Conservation (phyloP, 2,329 filamentous ascomycete species). For the Penicillium sp. region DNA sequence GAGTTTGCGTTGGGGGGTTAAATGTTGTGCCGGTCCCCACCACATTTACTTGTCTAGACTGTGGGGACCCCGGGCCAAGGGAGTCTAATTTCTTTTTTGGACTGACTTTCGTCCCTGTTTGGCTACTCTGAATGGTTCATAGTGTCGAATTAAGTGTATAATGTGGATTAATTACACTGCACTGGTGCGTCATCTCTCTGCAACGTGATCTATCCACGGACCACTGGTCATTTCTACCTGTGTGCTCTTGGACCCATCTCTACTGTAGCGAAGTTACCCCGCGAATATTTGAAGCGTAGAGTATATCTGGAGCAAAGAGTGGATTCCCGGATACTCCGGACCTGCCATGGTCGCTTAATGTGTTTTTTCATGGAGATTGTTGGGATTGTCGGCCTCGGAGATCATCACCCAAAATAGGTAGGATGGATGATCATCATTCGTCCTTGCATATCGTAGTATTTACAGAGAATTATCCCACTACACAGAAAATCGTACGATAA, state of each 20-base stretch:
- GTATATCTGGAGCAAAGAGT: neutral
- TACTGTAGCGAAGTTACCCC: neutral
- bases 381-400: neutral
- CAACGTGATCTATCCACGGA: too few relatives aligned
- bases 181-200: neutral
- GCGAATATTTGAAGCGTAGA: neutral
- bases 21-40: constrained; percentile 2
- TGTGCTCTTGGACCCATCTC: too few relatives aligned
- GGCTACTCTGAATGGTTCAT: neutral
- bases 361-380: neutral
- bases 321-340: neutral
- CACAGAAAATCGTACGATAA: neutral
- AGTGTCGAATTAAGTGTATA: neutral
- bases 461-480: too few relatives aligned
- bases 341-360: neutral
- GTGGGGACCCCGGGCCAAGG: neutral
- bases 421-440: neutral
- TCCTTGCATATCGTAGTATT: neutral
- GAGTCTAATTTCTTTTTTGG: neutral
- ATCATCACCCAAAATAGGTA: neutral
- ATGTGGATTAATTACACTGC: neutral
- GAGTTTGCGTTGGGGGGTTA: neutral
- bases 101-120: neutral
- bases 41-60: neutral
- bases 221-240: neutral